phyloP scores from a whole-genome alignment of 2,329 filamentous ascomycete species.

The Incumbomyces delicatus region DNA sequence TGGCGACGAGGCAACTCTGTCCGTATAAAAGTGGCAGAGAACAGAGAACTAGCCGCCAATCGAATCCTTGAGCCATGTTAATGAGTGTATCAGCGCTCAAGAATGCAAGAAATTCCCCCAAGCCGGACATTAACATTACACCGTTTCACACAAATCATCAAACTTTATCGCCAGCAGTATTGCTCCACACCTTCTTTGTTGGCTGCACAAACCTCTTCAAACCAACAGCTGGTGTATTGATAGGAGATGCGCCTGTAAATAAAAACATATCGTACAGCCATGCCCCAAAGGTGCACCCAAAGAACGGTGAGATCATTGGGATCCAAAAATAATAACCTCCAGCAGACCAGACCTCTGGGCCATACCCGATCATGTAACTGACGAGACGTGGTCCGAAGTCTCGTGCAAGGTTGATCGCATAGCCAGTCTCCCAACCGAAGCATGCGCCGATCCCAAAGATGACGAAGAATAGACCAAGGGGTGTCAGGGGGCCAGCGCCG shows the following conservation, averaged over 20 bases:
- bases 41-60: too few species aligned
- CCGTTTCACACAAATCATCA: neutral
- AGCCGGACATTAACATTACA: neutral
- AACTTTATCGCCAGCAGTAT: slow-evolving; percentile 13
- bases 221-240: slow-evolving; percentile 59
- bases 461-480: slow-evolving; percentile 59
- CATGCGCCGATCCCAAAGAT: slow-evolving; percentile 65
- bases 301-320: slow-evolving; percentile 32
- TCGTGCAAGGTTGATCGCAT: slow-evolving; percentile 63
- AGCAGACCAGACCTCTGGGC: slow-evolving; percentile 55
- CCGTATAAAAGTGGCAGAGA: too few species aligned
- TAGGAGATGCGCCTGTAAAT: slow-evolving; percentile 56
- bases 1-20: too few species aligned
- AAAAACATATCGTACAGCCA: slow-evolving; percentile 59
- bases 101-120: too few species aligned
- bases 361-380: slow-evolving; percentile 56
- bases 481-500: slow-evolving; percentile 49
- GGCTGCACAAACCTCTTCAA: slow-evolving; percentile 43
- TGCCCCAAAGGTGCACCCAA: slow-evolving; percentile 54
- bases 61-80: too few species aligned
- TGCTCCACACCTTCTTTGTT: slow-evolving; percentile 17
- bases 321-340: slow-evolving; percentile 50
- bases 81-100: too few species aligned
- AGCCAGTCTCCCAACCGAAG: slow-evolving; percentile 69
- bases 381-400: slow-evolving; percentile 62